Evolutionary conservation across 768 basidiomycete species (phyloP).

Genomic region (Calocera viscosa): DNA sequence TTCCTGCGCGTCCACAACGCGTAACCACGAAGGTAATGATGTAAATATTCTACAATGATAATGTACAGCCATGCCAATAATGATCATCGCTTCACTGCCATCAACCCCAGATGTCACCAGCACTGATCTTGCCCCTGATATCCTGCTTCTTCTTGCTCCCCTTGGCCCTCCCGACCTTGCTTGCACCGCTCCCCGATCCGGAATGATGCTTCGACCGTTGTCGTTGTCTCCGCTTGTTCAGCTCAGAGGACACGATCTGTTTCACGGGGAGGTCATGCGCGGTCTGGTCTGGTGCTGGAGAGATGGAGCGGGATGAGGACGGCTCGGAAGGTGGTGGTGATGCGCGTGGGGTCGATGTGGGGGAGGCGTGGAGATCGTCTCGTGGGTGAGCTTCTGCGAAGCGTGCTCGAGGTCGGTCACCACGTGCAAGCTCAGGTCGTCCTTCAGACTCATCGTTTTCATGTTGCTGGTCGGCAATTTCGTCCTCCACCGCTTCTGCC

Average conservation of each 20-base stretch:
- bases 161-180: conserved; percentile 47
- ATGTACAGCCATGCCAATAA: neutral
- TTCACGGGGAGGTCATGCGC: conserved; percentile 28
- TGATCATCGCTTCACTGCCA: neutral
- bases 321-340: conserved; percentile 41
- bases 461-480: conserved; percentile 9
- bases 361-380: conserved; percentile 24
- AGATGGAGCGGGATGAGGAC: conserved; percentile 32
- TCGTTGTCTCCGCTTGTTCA: conserved; percentile 45
- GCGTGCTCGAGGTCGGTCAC: neutral
- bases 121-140: conserved; percentile 37
- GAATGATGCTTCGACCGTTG: conserved; percentile 62
- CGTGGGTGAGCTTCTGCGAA: conserved; percentile 21
- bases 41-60: neutral
- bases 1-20: too few species aligned
- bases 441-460: conserved; percentile 12
- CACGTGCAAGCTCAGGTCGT: neutral
- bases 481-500: conserved; percentile 28
- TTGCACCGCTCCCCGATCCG: conserved; percentile 46
- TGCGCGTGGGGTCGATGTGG: conserved; percentile 31
- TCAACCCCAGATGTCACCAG: neutral
- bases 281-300: conserved; percentile 34
- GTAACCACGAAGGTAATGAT: too few species aligned
- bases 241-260: conserved; percentile 48
- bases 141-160: conserved; percentile 84